Base-by-base conservation (phyloP, 2,329 filamentous ascomycete species). In the Fusarium verticillioides region DNA sequence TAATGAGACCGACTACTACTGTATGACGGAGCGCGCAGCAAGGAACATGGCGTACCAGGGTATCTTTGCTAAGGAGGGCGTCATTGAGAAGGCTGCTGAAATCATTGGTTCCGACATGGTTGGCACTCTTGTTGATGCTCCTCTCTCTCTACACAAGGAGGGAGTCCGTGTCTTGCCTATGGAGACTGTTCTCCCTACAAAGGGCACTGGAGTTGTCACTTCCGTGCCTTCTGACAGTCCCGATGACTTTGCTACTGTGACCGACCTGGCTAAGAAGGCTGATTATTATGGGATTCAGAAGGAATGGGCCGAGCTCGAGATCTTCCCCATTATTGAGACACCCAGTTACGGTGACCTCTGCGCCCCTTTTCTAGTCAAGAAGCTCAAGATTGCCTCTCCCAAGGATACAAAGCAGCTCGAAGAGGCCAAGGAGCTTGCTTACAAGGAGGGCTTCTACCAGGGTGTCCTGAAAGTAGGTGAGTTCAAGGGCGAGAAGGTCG, bases 391-490 rank as follows among this genome's bases (percentile, higher is more conserved):
- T 80, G 92, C 94, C 74, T 98, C 96, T 18, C 96, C 96, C 70
- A 99, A 99, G 84, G 96, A 99, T 80, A 89, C 92, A 40, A 96
- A 94, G 81, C 83, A 95, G 83, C 90, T 99, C 52, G 93, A 93
- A 50, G 93, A 98, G 82, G 96, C 96, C 50, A 99, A 99, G 85
- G 96, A 98, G 76, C 86, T 97, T 74, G 95, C 96, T 1, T 99
- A 99, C 88, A 97, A 96, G 84, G 95, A 98, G 80, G 96, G 95
- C 21, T 98, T 94, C 86, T 99, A 99, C 86, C 95, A 97, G 84
- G 96, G 96, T 75, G 92, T 89, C 65, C 94, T 99, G 91, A 86
- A 95, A 72, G 89, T 94, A 69, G 96, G 96, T 64, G 93, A 97
- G 36, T 97, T 93, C 84, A 93, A 92, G 82, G 96, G 96, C 58